phyloP scores from a whole-genome alignment of 345 rosid genomes.

The Brassica cretica region DNA sequence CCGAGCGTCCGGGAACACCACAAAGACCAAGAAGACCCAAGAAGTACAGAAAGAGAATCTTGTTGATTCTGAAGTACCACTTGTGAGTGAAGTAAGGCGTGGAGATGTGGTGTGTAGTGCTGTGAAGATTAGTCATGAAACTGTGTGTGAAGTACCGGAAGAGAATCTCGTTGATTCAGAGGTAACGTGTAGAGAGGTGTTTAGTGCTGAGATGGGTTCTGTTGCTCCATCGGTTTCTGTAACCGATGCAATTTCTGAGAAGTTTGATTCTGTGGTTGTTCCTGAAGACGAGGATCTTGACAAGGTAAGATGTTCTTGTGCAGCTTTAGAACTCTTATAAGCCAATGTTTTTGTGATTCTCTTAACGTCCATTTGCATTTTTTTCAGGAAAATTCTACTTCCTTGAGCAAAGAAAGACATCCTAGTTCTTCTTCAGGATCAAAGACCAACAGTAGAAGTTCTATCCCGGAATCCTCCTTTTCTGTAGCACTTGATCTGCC shows the following conservation, averaged over 20 bases:
- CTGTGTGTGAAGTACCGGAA: neutral
- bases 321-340: slow-evolving; percentile 1
- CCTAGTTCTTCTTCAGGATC: slow-evolving; percentile 39
- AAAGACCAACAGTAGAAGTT: slow-evolving; percentile 11
- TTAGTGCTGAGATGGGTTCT: slow-evolving; percentile 27
- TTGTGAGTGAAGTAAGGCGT: neutral
- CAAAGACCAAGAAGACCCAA: slow-evolving; percentile 37
- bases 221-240: slow-evolving; percentile 22
- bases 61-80: slow-evolving; percentile 20
- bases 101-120: slow-evolving; percentile 12
- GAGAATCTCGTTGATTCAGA: slow-evolving; percentile 29
- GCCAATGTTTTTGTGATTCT: neutral
- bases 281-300: slow-evolving; percentile 31
- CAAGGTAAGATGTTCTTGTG: slow-evolving; percentile 41
- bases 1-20: slow-evolving; percentile 65
- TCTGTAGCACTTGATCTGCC: neutral
- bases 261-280: slow-evolving; percentile 23
- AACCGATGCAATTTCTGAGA: slow-evolving; percentile 35
- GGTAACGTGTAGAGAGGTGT: slow-evolving; percentile 3
- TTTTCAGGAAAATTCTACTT: slow-evolving; percentile 37
- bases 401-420: slow-evolving; percentile 46
- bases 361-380: slow-evolving; percentile 37
- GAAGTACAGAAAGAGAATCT: slow-evolving; percentile 20
- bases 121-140: slow-evolving; percentile 13
- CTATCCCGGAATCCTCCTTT: slow-evolving; percentile 11